These are phyloP conservation scores for Pichia cactophila DNA, from an alignment of 1,139 yeast species.

Conservation along the genomic window DNA sequence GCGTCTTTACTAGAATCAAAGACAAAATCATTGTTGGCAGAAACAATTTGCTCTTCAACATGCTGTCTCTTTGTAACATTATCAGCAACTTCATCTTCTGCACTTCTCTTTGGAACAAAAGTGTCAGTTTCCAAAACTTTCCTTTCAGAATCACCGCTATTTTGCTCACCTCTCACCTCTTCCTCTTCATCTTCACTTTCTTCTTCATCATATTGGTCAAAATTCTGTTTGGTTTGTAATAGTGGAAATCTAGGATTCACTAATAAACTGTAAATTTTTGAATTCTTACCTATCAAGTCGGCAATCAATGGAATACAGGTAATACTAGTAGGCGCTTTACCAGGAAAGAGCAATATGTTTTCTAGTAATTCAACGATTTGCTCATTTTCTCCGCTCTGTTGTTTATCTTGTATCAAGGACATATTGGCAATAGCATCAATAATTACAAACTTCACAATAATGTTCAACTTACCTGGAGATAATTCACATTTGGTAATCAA, in stretches of 20 bases:
- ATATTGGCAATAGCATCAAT: conserved; percentile 36
- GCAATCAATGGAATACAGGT: conserved; percentile 60
- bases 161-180: neutral
- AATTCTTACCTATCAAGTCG: conserved; percentile 34
- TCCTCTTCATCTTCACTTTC: conserved; percentile 9
- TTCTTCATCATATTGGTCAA: conserved; percentile 14
- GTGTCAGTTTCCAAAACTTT: conserved; percentile 1
- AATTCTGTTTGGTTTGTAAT: conserved; percentile 19
- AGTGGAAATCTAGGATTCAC: conserved; percentile 79
- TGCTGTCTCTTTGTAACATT: conserved; percentile 4
- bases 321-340: conserved; percentile 27
- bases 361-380: conserved; percentile 37
- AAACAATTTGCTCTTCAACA: conserved; percentile 6
- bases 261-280: conserved; percentile 43
- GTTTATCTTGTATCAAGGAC: conserved; percentile 16
- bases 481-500: conserved; percentile 45
- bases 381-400: conserved; percentile 25
- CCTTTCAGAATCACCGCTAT: neutral
- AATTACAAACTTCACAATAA: conserved; percentile 51
- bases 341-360: conserved; percentile 56
- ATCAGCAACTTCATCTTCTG: conserved; percentile 4
- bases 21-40: conserved; percentile 10
- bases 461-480: conserved; percentile 57
- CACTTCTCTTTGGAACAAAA: conserved; percentile 1
- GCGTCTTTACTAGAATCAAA: conserved; percentile 10